Base-by-base conservation (phyloP, 2,329 filamentous ascomycete genomes). In the Calonectria pteridis region DNA sequence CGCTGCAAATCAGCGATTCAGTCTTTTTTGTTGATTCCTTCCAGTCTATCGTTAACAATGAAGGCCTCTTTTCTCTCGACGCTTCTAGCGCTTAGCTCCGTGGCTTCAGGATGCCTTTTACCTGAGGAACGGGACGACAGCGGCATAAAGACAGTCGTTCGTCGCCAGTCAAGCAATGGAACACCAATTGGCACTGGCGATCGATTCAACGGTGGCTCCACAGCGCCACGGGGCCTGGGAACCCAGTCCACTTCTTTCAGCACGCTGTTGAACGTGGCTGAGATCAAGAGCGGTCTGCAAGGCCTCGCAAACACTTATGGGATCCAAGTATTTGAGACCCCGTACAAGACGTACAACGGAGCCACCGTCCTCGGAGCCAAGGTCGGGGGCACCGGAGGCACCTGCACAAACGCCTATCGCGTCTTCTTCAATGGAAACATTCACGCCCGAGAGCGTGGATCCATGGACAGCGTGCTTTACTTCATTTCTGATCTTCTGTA, bases 171-270 rank as follows among this genome's bases (percentile, higher is more conserved):
- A 10, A 59, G 68, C 59, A 72, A 37, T 26, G 73, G 73, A 40
- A 74, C 73, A 6, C 73, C 73, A 4, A 46, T 74, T 9, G 73
- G 73, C 59, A 69, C 73, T 0, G 73, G 73, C 33, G 69, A 74
- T 28, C 35, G 73, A 37, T 74, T 74, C 73, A 67, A 50, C 28
- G 65, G 51, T 33, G 72, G 72, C 10, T 50, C 58, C 14, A 66
- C 67, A 20, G 51, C 67, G 5, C 73, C 73, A 1, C 73, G 73
- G 18, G 73, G 73, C 6, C 40, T 74, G 23, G 73, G 75, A 89
- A 91, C 63, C 88, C 86, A 84, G 91, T 90, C 90, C 90, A 92
- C 86, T 87, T 89, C 6, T 86, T 84, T 69, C 85, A 86, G 77
- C 65, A 74, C 69, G 18, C 43, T 74, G 23, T 53, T 74, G 50